phyloP scores from a whole-genome alignment of 116 monocot genomes.

The Trichopus zeylanicus region DNA sequence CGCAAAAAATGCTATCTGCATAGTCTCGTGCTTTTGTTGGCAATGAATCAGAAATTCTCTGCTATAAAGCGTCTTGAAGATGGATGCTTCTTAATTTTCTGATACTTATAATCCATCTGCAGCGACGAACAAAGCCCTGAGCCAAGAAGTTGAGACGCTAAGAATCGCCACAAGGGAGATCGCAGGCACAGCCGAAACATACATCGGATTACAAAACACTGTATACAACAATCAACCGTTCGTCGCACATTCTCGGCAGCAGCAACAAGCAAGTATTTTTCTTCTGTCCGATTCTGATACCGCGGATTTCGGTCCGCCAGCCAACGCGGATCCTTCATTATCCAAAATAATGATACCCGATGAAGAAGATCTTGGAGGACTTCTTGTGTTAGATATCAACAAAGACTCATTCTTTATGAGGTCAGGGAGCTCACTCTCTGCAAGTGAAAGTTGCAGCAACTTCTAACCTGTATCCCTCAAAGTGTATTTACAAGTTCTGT shows the following conservation, averaged over 20 bases:
- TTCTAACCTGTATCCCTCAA: no score
- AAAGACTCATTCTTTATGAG: slow-evolving; percentile 33
- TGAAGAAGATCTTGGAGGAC: slow-evolving; percentile 52
- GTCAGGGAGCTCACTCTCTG: slow-evolving; percentile 64
- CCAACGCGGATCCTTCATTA: slow-evolving; percentile 21
- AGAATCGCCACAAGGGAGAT: slow-evolving; percentile 76
- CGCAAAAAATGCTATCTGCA: no score
- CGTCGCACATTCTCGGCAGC: slow-evolving; percentile 32
- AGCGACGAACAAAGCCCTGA: slow-evolving; percentile 87
- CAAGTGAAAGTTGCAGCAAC: slow-evolving; percentile 50
- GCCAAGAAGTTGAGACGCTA: slow-evolving; percentile 78
- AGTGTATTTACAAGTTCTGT: no score
- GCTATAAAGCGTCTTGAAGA: background rate
- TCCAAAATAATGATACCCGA: slow-evolving; percentile 64
- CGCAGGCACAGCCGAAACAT: slow-evolving; percentile 25
- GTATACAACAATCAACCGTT: slow-evolving; percentile 34
- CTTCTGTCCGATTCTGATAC: slow-evolving; percentile 14
- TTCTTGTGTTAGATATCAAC: slow-evolving; percentile 57
- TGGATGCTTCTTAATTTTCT: background rate
- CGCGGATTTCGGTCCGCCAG: slow-evolving; percentile 22
- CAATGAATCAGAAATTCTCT: no score
- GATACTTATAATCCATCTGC: slow-evolving; percentile 5
- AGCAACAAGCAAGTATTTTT: slow-evolving; percentile 28
- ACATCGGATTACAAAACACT: slow-evolving; percentile 27
- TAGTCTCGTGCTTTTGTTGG: no score